phyloP scores from a whole-genome alignment of 768 basidiomycete species.

The Suillus subalutaceus region DNA sequence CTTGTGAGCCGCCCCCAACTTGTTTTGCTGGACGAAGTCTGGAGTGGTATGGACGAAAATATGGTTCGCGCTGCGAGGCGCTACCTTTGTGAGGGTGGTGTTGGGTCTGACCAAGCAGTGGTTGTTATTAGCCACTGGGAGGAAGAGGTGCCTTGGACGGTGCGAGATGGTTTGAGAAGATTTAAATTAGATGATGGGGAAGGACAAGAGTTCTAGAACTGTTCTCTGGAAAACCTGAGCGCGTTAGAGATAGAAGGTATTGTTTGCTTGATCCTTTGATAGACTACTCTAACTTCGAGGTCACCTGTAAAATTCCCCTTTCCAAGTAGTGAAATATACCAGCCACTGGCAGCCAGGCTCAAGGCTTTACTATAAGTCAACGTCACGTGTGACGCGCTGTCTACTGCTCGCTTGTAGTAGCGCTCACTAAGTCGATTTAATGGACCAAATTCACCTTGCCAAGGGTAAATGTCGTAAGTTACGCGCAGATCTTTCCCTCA shows the following conservation, averaged over 20 bases:
- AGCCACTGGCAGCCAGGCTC: too few relatives aligned
- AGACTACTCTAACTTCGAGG: neutral
- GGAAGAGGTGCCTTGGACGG: constrained; percentile 85
- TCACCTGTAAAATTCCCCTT: neutral
- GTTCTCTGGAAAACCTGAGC: neutral
- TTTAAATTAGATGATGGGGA: constrained; percentile 40
- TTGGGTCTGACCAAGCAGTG: constrained; percentile 67
- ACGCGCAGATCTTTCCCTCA: neutral
- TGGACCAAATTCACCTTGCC: too few relatives aligned
- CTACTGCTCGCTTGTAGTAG: too few relatives aligned
- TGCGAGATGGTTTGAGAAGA: constrained; percentile 51
- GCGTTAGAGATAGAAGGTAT: neutral
- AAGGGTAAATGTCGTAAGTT: too few relatives aligned
- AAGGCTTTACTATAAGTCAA: too few relatives aligned
- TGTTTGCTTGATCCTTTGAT: neutral
- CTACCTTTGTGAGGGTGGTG: constrained; percentile 60
- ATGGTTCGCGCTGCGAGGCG: constrained; percentile 68
- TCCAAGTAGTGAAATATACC: neutral
- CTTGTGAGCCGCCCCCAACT: constrained; percentile 75
- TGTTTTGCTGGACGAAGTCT: constrained; percentile 88
- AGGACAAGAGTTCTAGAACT: constrained; percentile 21
- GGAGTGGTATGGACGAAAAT: constrained; percentile 86
- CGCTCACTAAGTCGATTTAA: too few relatives aligned
- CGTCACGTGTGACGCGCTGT: too few relatives aligned
- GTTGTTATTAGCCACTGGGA: constrained; percentile 91